Conservation (phyloP, 1,284 basidiomycete genomes). For the Lentinula novae-zelandiae region DNA sequence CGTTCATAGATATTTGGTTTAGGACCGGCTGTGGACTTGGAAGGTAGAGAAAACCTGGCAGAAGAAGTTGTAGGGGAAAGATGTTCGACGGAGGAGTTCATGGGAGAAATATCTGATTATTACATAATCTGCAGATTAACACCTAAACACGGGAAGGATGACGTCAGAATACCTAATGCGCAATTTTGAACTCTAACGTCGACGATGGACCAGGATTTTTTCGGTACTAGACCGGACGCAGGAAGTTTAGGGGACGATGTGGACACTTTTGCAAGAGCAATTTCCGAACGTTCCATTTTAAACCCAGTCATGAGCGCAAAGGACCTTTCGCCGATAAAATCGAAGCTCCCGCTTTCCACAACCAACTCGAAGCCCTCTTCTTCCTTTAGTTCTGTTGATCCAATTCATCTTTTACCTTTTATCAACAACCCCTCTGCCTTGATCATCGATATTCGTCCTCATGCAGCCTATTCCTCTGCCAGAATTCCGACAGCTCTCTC, state of each 20-base stretch:
- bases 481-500: slow-evolving; percentile 77
- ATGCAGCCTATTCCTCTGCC: slow-evolving; percentile 64
- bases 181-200: neutral
- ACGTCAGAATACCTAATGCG: neutral
- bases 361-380: neutral
- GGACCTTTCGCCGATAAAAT: neutral
- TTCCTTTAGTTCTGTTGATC: slow-evolving; percentile 4
- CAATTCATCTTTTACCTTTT: neutral
- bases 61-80: slow-evolving; percentile 31
- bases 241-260: neutral
- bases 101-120: neutral
- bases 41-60: slow-evolving; percentile 65
- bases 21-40: slow-evolving; percentile 33
- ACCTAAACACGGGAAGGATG: neutral
- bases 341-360: neutral
- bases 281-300: neutral
- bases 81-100: neutral
- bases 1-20: slow-evolving; percentile 82
- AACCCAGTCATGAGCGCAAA: slow-evolving; percentile 5
- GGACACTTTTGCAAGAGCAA: slow-evolving; percentile 5
- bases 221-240: neutral
- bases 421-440: slow-evolving; percentile 32
- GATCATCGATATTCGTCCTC: slow-evolving; percentile 86
- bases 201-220: slow-evolving; percentile 8
- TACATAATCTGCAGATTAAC: neutral